These are phyloP conservation scores for Tetratostichococcus sp. DNA, from an alignment of 139 green algal genomes.

Conservation along the genomic window DNA sequence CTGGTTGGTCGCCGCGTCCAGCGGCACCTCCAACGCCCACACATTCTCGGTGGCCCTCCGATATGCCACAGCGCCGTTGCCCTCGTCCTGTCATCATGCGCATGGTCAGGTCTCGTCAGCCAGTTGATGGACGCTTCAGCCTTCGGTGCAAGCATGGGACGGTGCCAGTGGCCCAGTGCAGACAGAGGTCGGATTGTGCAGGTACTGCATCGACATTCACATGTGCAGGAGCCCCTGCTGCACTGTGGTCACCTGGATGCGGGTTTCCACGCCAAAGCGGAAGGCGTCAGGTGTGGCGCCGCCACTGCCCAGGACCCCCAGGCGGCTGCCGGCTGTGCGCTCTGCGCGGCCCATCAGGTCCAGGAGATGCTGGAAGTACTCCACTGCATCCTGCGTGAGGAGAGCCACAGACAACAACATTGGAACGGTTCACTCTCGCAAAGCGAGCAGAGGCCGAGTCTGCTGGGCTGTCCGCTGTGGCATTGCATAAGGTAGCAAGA, in stretches of 20 bases:
- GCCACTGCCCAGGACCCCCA: conserved; percentile 8
- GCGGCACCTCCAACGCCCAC: conserved; percentile 75
- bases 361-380: conserved; percentile 92
- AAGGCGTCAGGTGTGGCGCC: conserved; percentile 40
- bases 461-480: too few relatives aligned
- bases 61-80: not conserved
- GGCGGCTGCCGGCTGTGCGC: conserved; percentile 19
- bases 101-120: too few relatives aligned
- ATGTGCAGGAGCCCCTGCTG: too few relatives aligned
- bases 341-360: conserved; percentile 54
- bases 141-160: too few relatives aligned
- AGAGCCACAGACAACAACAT: not conserved
- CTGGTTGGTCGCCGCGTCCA: conserved; percentile 84
- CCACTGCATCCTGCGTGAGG: conserved; percentile 75
- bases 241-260: conserved; percentile 56
- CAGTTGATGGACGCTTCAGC: too few relatives aligned
- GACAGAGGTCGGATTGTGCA: too few relatives aligned
- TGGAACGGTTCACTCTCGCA: too few relatives aligned
- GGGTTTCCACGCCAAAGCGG: conserved; percentile 49
- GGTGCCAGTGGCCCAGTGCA: too few relatives aligned
- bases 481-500: too few relatives aligned
- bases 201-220: too few relatives aligned
- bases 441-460: too few relatives aligned
- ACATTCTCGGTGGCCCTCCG: conserved; percentile 37
- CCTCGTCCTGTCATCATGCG: conserved; percentile 12